Conservation (phyloP, 2,329 filamentous ascomycete genomes). For the Chrysoporthe austroafricana region DNA sequence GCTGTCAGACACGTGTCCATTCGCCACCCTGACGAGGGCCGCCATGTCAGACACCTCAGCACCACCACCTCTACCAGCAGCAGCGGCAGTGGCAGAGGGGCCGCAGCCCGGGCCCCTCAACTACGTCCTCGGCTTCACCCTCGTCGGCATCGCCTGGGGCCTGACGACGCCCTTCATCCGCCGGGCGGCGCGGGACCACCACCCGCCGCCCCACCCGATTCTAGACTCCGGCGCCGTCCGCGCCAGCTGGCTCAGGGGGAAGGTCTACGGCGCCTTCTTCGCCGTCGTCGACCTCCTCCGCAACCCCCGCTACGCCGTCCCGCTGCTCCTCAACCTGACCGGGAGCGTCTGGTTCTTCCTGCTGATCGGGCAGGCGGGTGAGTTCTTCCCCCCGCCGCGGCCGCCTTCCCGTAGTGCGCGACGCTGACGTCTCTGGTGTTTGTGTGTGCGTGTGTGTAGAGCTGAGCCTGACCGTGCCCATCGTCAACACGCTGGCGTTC, state of each 20-base stretch:
- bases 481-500: constrained; percentile 92
- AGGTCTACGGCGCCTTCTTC: constrained; percentile 69
- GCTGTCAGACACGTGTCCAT: constrained; percentile 7
- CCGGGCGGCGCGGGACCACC: constrained; percentile 77
- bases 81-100: not conserved
- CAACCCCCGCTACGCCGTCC: constrained; percentile 83
- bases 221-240: constrained; percentile 55
- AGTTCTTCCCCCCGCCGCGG: not conserved
- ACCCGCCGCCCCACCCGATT: constrained; percentile 61
- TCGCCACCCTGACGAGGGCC: not conserved
- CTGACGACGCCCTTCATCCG: constrained; percentile 93
- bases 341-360: constrained; percentile 97
- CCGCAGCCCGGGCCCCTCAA: constrained; percentile 67
- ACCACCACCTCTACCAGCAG: not conserved
- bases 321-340: constrained; percentile 84
- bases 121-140: constrained; percentile 85
- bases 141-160: constrained; percentile 92
- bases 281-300: constrained; percentile 76
- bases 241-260: constrained; percentile 64
- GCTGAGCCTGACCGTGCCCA: constrained; percentile 88
- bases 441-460: constrained; percentile 54
- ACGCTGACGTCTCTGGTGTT: not conserved
- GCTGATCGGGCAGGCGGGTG: constrained; percentile 77
- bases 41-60: not conserved
- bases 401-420: not conserved